Evolutionary conservation across 2,329 filamentous ascomycete species (phyloP).

Genomic region (Cercospora sesami): DNA sequence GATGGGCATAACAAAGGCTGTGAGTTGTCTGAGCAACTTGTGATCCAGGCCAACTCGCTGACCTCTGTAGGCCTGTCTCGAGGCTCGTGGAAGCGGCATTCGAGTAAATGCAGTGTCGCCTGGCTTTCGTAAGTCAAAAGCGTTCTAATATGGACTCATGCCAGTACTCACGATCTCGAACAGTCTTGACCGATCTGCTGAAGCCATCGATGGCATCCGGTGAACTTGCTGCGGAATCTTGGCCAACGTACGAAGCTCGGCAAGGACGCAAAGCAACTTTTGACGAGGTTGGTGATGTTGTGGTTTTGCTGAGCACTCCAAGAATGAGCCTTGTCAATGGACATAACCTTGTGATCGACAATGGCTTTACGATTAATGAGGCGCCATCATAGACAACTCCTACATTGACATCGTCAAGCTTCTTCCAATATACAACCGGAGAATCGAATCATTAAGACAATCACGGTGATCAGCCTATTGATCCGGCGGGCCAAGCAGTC

Average conservation of each 20-base stretch:
- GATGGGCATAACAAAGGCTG: conserved; percentile 44
- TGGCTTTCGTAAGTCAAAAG: conserved; percentile 26
- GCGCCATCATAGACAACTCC: not conserved
- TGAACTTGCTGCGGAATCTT: conserved; percentile 17
- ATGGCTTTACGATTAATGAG: conserved; percentile 33
- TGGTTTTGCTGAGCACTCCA: conserved; percentile 33
- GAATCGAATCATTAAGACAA: not conserved
- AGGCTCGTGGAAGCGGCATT: conserved; percentile 38
- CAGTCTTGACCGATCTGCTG: conserved; percentile 29
- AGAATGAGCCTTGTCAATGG: conserved; percentile 32
- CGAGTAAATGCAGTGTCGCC: conserved; percentile 41
- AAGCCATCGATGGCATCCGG: conserved; percentile 22
- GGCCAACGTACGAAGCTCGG: conserved; percentile 27
- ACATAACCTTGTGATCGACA: conserved; percentile 30
- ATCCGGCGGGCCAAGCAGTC: not conserved
- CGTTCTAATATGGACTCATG: not conserved
- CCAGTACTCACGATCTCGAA: not conserved
- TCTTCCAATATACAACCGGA: not conserved
- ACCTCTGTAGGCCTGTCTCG: conserved; percentile 28
- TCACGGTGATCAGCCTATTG: not conserved
- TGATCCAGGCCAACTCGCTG: not conserved
- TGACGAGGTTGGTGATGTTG: conserved; percentile 33
- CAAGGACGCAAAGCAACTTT: conserved; percentile 29
- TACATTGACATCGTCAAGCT: not conserved
- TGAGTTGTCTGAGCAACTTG: not conserved